Base-by-base conservation (phyloP, 352 stramenopile genomes). In the Globisporangium perplexum region DNA sequence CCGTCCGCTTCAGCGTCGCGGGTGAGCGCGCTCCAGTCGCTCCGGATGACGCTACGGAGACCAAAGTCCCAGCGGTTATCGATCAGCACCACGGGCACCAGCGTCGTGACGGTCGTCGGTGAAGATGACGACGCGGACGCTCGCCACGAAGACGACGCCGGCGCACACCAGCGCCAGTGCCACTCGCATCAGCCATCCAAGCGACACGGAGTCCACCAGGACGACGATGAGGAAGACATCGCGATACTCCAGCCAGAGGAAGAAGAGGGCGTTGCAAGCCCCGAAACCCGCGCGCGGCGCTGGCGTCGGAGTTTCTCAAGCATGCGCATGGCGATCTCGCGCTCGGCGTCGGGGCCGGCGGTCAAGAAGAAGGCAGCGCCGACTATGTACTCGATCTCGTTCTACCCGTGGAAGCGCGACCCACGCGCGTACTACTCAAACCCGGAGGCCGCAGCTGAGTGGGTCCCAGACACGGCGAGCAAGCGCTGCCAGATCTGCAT, bases 381-480 rank as follows among this genome's bases (percentile, higher is more conserved):
- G 33, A 66, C 62, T 50, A 77, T 86, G 69, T 86, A 78, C 59
- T 88, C 77, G 6, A 86, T 88, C 52, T 80, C 77, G 50, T 88
- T 88, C 49, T 86, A 82, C 55, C 77, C 77, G 52, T 88, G 77
- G 77, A 88, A 85, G 49, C 83, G 83, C 72, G 77, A 88, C 42
- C 52, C 77, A 11, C 63, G 65, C 31, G 68, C 68, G 14, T 88
- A 88, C 52, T 88, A 88, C 64, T 88, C 77, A 12, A 65, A 81
- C 35, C 77, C 77, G 17, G 73, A 81, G 59, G 77, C 77, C 8
- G 77, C 77, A n/a, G 77, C 63, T 17, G 78, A 85, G 43, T 90
- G 80, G 80, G 77, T 88, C 18, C 75, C 74, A 6, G 80, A 90
- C 57, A 85, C 76, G 17, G 68, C 72, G 23, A 84, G 75, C 63